These are phyloP conservation scores for Penicillium egyptiacum DNA, from an alignment of 495 filamentous ascomycete species.

Conservation along the genomic window DNA sequence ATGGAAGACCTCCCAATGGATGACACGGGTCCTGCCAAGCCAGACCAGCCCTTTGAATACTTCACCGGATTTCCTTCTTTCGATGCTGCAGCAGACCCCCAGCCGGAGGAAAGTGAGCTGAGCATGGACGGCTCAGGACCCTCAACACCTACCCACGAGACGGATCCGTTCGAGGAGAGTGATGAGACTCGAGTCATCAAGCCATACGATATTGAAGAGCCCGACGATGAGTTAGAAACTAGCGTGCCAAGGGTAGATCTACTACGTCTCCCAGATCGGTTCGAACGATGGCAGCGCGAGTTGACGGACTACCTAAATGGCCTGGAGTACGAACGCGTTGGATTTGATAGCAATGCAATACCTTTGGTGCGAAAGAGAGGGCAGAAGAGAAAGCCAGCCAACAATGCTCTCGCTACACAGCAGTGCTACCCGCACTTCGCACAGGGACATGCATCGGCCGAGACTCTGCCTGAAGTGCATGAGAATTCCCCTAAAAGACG, in stretches of 20 bases:
- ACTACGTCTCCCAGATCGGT: constrained; percentile 22
- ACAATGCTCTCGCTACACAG: not conserved
- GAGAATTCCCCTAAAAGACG: constrained; percentile 31
- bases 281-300: constrained; percentile 38
- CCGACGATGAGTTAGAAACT: constrained; percentile 34
- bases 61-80: not conserved
- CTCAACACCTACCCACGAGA: constrained; percentile 14
- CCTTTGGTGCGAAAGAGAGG: constrained; percentile 26
- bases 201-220: constrained; percentile 50
- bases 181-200: constrained; percentile 24
- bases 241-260: constrained; percentile 7
- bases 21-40: not conserved
- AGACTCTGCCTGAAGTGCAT: constrained; percentile 13
- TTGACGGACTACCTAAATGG: constrained; percentile 35
- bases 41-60: not conserved
- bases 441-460: constrained; percentile 3
- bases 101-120: constrained; percentile 17
- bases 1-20: constrained; percentile 6
- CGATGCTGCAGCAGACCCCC: not conserved
- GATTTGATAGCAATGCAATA: constrained; percentile 2
- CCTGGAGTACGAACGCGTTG: constrained; percentile 29
- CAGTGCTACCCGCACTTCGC: not conserved
- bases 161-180: constrained; percentile 7
- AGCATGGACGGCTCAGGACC: constrained; percentile 21
- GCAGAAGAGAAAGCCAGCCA: constrained; percentile 41